A percentile compares a stretch with the other conserved stretches of the same genome.
phyloP scores from a whole-genome alignment of 2,329 filamentous ascomycete species.

The Neofusicoccum sp. region DNA sequence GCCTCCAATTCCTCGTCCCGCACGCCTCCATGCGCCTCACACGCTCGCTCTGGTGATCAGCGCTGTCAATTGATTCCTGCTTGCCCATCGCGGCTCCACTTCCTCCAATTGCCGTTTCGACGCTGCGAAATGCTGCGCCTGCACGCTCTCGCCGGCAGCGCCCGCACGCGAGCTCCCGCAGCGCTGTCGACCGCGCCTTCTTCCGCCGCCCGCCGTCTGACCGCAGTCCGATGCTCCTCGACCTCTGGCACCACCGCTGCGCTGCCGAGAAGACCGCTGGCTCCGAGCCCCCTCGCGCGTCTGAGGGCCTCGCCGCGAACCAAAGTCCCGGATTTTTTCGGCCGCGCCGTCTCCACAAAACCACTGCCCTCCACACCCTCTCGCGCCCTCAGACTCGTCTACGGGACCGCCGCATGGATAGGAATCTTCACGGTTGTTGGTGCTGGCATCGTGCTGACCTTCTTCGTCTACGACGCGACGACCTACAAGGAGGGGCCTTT shows the following conservation, averaged over 20 bases:
- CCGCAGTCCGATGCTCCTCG: background rate
- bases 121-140: constrained; percentile 16
- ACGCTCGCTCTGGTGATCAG: background rate
- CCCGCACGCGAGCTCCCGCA: background rate
- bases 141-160: background rate
- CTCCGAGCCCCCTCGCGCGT: background rate
- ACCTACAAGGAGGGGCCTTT: constrained; percentile 76
- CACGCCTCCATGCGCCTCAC: background rate
- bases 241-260: background rate
- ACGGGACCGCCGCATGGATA: constrained; percentile 67
- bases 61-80: background rate
- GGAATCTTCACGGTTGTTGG: constrained; percentile 74
- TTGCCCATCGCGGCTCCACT: background rate
- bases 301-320: background rate
- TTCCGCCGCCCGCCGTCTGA: background rate
- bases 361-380: constrained; percentile 32
- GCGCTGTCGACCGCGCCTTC: background rate
- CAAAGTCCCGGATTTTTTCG: constrained; percentile 10
- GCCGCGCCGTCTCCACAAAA: constrained; percentile 30
- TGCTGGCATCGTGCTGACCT: constrained; percentile 68
- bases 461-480: constrained; percentile 91
- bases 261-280: constrained; percentile 6
- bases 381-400: constrained; percentile 54
- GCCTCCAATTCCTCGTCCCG: background rate
- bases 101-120: background rate